Conservation (phyloP, 2,329 filamentous ascomycete genomes). For the Xylaria sp. region DNA sequence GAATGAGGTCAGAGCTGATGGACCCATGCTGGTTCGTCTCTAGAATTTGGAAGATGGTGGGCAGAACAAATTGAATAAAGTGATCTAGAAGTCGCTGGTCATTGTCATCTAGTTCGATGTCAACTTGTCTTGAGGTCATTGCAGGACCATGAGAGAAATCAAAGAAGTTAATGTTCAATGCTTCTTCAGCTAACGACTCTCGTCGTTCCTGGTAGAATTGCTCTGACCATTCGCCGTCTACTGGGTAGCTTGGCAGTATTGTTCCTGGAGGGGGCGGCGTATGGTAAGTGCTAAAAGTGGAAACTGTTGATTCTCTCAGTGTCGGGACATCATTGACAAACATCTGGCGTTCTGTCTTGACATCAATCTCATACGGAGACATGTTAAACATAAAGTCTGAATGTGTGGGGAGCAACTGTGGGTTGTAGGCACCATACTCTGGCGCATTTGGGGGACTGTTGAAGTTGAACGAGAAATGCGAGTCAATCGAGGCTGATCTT, state of each 20-base stretch:
- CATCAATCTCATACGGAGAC: conserved; percentile 90
- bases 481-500: conserved; percentile 82
- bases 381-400: conserved; percentile 68
- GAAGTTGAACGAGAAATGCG: conserved; percentile 82
- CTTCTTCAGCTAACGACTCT: conserved; percentile 74
- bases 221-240: conserved; percentile 76
- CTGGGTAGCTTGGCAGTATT: conserved; percentile 70
- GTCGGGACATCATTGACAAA: conserved; percentile 92
- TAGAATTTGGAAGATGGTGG: conserved; percentile 90
- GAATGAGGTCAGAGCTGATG: conserved; percentile 81
- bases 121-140: conserved; percentile 72
- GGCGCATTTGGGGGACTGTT: conserved; percentile 66
- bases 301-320: conserved; percentile 85
- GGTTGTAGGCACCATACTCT: conserved; percentile 71
- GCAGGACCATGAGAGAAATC: conserved; percentile 78
- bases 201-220: conserved; percentile 74
- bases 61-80: conserved; percentile 88
- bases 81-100: conserved; percentile 90
- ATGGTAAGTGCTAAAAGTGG: conserved; percentile 92
- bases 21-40: conserved; percentile 90
- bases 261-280: conserved; percentile 78
- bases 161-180: conserved; percentile 81
- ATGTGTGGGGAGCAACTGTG: conserved; percentile 66
- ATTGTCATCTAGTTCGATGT: conserved; percentile 85
- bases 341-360: conserved; percentile 95